These are phyloP conservation scores for Crucihimalaya himalaica DNA, from an alignment of 345 rosid species.

Conservation along the genomic window DNA sequence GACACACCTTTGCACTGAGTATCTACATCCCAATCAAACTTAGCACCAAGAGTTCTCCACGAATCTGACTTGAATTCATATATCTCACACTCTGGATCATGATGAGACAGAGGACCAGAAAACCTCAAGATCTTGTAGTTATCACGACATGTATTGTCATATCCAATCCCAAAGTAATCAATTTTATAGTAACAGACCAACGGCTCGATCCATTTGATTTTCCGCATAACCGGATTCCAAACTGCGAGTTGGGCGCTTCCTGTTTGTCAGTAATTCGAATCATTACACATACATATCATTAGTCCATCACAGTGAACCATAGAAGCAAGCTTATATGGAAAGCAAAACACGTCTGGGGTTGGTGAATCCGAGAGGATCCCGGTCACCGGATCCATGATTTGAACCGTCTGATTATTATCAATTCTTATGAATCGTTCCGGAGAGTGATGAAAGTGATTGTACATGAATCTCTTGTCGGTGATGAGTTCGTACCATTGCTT, in stretches of 20 bases:
- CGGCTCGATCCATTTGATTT: background rate
- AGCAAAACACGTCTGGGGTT: background rate
- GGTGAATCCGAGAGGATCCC: background rate
- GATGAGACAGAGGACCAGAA: background rate
- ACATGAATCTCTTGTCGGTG: background rate
- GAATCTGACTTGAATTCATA: background rate
- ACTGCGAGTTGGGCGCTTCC: background rate
- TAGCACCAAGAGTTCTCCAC: background rate
- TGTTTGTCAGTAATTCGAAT: background rate
- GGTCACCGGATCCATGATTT: background rate
- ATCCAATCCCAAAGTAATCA: background rate
- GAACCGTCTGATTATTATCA: background rate
- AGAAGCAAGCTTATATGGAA: background rate
- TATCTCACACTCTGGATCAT: background rate
- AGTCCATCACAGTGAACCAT: conserved; percentile 1
- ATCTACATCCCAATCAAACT: background rate
- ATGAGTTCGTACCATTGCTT: background rate
- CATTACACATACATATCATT: background rate
- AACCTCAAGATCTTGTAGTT: background rate
- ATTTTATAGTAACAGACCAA: background rate
- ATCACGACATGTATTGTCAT: background rate
- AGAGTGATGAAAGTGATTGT: background rate
- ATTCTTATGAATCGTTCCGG: background rate
- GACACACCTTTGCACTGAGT: background rate
- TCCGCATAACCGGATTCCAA: background rate